Evolutionary conservation across 768 basidiomycete genomes (phyloP).

Genomic region (Russula foetens): DNA sequence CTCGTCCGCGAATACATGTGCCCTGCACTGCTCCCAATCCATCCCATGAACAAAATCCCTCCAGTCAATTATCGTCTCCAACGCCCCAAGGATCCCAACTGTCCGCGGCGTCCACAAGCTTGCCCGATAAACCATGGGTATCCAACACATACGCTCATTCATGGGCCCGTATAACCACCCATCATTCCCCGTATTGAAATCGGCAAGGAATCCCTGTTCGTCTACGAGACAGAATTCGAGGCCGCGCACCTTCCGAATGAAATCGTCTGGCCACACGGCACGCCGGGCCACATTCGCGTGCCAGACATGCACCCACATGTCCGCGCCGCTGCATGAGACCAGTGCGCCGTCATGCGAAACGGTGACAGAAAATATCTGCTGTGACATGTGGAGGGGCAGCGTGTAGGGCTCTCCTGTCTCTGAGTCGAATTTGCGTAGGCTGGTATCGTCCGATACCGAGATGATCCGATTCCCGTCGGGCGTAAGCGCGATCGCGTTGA

Average conservation of each 20-base stretch:
- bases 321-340: background rate
- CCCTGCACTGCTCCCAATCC: constrained; percentile 8
- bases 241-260: background rate
- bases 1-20: too few relatives aligned
- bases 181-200: background rate
- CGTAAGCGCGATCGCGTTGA: background rate
- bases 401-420: background rate
- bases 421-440: constrained; percentile 8
- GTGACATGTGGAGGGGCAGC: background rate
- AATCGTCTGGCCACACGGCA: constrained; percentile 1
- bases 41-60: background rate
- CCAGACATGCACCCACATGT: constrained; percentile 3
- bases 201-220: constrained; percentile 2
- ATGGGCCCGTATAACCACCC: constrained; percentile 9
- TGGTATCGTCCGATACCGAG: constrained; percentile 8
- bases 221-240: constrained; percentile 5
- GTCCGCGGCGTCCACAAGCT: constrained; percentile 10
- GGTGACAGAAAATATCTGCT: background rate
- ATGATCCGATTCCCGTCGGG: background rate
- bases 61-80: constrained; percentile 3
- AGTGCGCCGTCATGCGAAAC: constrained; percentile 5
- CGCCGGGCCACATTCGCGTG: background rate
- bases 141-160: constrained; percentile 6
- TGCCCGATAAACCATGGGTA: constrained; percentile 1
- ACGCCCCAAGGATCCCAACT: constrained; percentile 4